Evolutionary conservation across 495 filamentous ascomycete genomes (phyloP).

Genomic region (Aspergillus sclerotiicarbonarius): DNA sequence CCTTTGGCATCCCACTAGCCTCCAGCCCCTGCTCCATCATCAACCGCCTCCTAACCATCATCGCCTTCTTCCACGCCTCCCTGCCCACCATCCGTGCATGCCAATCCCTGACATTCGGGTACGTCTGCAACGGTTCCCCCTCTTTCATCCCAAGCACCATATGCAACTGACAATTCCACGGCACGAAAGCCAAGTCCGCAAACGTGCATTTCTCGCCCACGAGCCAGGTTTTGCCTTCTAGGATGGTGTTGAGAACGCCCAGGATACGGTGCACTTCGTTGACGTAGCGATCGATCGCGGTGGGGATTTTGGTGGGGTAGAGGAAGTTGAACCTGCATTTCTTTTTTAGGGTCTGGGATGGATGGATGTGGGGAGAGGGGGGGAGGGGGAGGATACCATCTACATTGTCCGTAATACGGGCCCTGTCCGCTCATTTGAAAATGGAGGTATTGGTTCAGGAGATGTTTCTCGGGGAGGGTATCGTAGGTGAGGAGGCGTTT

Average conservation of each 20-base stretch:
- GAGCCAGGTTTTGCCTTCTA: conserved; percentile 40
- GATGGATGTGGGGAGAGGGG: conserved; percentile 27
- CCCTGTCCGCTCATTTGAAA: conserved; percentile 34
- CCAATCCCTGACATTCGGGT: no score
- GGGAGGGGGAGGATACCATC: conserved; percentile 5
- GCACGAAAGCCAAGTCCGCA: conserved; percentile 48
- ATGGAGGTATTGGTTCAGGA: conserved; percentile 30
- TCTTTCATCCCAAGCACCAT: no score
- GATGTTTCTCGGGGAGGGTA: conserved; percentile 27
- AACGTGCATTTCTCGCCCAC: conserved; percentile 53
- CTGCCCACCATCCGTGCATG: no score
- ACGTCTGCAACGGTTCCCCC: no score
- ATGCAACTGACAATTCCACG: conserved; percentile 27
- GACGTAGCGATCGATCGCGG: conserved; percentile 45
- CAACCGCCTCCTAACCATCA: no score
- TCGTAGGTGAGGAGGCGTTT: conserved; percentile 29
- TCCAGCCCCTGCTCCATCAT: no score
- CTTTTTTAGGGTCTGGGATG: conserved; percentile 38
- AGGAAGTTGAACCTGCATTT: conserved; percentile 41
- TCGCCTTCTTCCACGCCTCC: no score
- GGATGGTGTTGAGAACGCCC: conserved; percentile 40
- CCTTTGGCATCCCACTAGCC: no score
- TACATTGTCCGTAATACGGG: conserved; percentile 8
- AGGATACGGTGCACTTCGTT: conserved; percentile 48
- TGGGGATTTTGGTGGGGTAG: conserved; percentile 44